phyloP scores from a whole-genome alignment of 2,329 filamentous ascomycete genomes.

The Colletotrichum lini region DNA sequence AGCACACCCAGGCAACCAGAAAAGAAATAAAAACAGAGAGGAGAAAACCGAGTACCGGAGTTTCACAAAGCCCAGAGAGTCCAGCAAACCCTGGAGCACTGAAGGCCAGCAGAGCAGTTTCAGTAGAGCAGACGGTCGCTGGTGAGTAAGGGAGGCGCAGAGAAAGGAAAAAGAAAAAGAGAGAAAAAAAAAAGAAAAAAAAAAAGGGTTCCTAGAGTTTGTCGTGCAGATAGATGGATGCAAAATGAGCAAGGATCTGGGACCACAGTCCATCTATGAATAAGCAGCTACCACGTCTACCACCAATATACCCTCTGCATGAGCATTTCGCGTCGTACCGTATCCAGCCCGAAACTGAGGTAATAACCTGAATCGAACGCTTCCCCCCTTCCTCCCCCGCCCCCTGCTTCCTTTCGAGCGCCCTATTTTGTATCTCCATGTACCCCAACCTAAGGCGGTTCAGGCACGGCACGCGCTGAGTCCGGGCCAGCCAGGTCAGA shows the following conservation, averaged over 20 bases:
- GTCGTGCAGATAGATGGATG: background rate
- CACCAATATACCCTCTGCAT: conserved; percentile 9
- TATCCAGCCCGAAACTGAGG: conserved; percentile 3
- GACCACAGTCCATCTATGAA: background rate
- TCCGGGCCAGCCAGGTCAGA: conserved; percentile 17
- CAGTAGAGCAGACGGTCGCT: background rate
- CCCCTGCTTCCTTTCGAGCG: background rate
- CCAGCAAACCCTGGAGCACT: background rate
- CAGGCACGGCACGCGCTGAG: background rate
- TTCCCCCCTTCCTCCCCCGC: background rate
- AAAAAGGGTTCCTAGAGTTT: conserved; percentile 10
- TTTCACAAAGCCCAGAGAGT: background rate
- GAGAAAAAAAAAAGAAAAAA: background rate
- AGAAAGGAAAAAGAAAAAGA: background rate
- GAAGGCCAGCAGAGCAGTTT: background rate
- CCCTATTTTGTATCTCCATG: conserved; percentile 17
- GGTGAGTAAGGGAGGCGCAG: background rate
- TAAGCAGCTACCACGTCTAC: conserved; percentile 17
- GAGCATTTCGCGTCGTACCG: background rate
- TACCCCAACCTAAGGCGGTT: conserved; percentile 23
- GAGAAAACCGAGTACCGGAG: background rate
- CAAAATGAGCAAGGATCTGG: conserved; percentile 5
- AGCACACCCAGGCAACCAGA: background rate
- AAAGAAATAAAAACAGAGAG: background rate
- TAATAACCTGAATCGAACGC: conserved; percentile 17